Base-by-base conservation (phyloP, 345 rosid species). In the Pelargonium nanum region DNA sequence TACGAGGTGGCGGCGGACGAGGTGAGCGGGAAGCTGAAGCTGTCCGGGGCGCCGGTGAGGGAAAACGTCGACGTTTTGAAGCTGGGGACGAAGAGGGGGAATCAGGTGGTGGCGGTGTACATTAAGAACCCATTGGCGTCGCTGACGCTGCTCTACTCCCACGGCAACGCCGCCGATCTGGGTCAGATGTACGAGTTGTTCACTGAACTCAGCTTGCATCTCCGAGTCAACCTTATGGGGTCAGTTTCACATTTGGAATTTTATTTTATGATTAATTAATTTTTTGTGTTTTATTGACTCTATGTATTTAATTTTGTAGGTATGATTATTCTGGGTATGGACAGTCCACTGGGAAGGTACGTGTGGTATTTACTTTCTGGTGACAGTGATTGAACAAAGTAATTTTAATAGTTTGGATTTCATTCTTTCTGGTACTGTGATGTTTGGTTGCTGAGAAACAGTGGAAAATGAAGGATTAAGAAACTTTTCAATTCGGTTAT, bases 241-340 rank as follows among this genome's bases (percentile, higher is more conserved):
- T 88, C 54, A 60, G 79, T 77, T 40, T 56, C 15, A 25, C 20
- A 5, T 7, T 48, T n/a, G 1, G 17, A 20, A 26, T 60, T 45
- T n/a, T 6, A 26, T n/a, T 52, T 40, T 30, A 23, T 7, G 40
- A 4, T 19, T 58, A 23, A 53, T 9, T 45, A 1, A 32, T 3
- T 10, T 5, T 50, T 6, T 44, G 48, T 55, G 13, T 56, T 16
- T 24, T 32, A 15, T 51, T 65, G 53, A 45, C 51, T 64, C 4
- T 56, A 19, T 60, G 10, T 28, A 60, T 17, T 34, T 21, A 8
- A 8, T 61, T 32, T 51, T 44, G 25, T 82, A 88, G 98, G 78
- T 91, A 91, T 70, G 98, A 91, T 73, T 91, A 91, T 68, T 86
- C 95, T 19, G 98, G 98, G 1, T 91, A 91, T 56, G 98, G 98